Conservation (phyloP, 129 eudicot genomes). For the Chrysanthemum seticuspe region DNA sequence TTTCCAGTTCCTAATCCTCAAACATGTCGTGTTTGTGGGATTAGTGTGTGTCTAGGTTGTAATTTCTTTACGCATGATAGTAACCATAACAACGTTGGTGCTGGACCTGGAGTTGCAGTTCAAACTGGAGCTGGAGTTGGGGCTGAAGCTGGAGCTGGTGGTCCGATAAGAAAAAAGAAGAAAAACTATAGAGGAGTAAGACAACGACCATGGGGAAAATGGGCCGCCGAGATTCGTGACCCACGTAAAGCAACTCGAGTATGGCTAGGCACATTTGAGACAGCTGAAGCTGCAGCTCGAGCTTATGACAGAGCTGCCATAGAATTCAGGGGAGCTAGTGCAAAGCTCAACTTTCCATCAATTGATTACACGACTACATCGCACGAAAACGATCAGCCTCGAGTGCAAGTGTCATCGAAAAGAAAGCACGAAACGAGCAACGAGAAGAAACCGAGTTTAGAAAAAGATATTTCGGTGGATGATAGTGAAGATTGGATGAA, state of each 20-base stretch:
- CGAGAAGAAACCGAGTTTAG: not conserved
- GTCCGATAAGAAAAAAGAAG: slow-evolving; percentile 46
- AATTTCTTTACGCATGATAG: slow-evolving; percentile 32
- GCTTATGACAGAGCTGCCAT: slow-evolving; percentile 63
- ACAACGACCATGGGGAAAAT: slow-evolving; percentile 75
- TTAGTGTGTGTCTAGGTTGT: slow-evolving; percentile 65
- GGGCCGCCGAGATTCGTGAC: slow-evolving; percentile 77
- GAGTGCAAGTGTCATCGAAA: not conserved
- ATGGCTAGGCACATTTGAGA: slow-evolving; percentile 54
- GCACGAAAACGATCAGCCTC: slow-evolving; percentile 9
- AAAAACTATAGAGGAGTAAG: slow-evolving; percentile 74
- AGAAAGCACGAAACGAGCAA: not conserved
- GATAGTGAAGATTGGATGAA: slow-evolving; percentile 25
- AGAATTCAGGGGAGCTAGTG: slow-evolving; percentile 60
- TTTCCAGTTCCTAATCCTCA: slow-evolving; percentile 31
- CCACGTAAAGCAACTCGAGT: slow-evolving; percentile 62
- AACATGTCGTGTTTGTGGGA: slow-evolving; percentile 43
- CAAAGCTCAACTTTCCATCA: slow-evolving; percentile 52
- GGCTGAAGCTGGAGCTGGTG: not conserved
- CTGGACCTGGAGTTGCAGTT: not conserved
- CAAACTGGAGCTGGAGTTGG: no score
- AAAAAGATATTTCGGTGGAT: slow-evolving; percentile 23
- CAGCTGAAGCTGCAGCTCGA: slow-evolving; percentile 42
- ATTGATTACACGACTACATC: slow-evolving; percentile 28
- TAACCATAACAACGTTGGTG: not conserved